Evolutionary conservation across 2,329 filamentous ascomycete species (phyloP), one percentile per base, ranked within the genome.

Genomic region (Pseudogymnoascus sp.): DNA sequence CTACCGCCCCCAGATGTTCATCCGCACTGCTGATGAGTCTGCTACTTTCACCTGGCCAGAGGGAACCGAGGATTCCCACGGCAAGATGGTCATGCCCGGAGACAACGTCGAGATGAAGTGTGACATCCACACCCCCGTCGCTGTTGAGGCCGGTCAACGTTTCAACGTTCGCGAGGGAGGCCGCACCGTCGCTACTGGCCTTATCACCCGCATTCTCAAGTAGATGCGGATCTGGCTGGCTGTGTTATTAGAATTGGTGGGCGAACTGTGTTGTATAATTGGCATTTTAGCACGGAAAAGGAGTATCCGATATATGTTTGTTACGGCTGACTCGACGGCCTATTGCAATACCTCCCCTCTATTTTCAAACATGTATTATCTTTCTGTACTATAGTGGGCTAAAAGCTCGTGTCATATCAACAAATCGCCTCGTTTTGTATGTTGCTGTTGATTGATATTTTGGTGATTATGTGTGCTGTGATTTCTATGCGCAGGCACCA

Each of bases 161-260:
- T 94, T 99, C 85, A 99, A 97, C 82, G 87, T 99, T 74, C 90
- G 94, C 78, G 94, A 99, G 82, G 94, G 94, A 80, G 92, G 93
- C 71, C 86, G 90, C 70, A 94, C 90, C 64, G 89, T 94, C 63
- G 90, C 89, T 69, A 94, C 90, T 70, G 90, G 90, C 76, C 80
- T 94, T 69, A 82, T 92, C 70, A 94, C 90, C 67, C 86, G 87
- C 71, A 87, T 94, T 72, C 64, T 83, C 59, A 77, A 77, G 65
- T 79, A 78, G 45, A 55, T 55, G 45, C 27, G 33, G 45, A 55
- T 55, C 27, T 3, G 45, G 27, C 27, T 15, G 27, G 45, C 9
- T 55, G 45, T 55, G 45, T 55, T 55, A 55, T 33, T 55, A 55
- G 45, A 55, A 55, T 55, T 55, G 48, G 39, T 42, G 59, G 29